Conservation (phyloP, 305 asterid genomes). For the Fraxinus dipetala region DNA sequence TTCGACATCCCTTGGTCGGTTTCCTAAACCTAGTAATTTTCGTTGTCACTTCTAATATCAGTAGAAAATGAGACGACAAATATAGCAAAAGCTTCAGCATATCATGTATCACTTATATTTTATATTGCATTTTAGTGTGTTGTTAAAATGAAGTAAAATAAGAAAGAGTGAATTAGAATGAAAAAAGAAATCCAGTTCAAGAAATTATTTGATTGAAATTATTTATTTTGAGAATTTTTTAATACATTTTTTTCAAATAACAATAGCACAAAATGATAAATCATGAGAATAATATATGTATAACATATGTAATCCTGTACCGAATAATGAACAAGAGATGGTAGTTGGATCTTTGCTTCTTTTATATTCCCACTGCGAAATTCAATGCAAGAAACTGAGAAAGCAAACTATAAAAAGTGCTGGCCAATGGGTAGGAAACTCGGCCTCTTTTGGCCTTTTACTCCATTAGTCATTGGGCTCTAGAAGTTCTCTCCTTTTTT, state of each 20-base stretch:
- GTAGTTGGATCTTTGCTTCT: neutral
- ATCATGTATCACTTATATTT: neutral
- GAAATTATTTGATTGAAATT: neutral
- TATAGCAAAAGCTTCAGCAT: neutral
- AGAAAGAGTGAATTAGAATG: neutral
- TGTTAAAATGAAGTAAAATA: neutral
- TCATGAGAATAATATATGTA: neutral
- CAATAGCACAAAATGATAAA: neutral
- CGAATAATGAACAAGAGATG: neutral
- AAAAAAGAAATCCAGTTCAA: neutral
- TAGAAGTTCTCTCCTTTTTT: neutral
- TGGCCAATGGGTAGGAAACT: neutral
- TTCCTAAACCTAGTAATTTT: neutral
- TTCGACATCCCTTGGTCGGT: neutral
- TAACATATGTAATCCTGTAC: neutral
- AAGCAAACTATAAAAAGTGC: neutral
- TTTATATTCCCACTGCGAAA: neutral
- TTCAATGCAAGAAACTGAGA: neutral
- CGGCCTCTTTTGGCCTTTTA: neutral
- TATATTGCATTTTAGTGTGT: neutral
- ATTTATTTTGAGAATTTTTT: neutral
- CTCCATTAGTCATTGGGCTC: neutral
- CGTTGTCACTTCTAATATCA: neutral
- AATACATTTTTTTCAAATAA: neutral
- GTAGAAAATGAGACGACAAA: neutral